These are phyloP conservation scores for Pestalotiopsis sp. DNA, from an alignment of 2,329 filamentous ascomycete genomes.

Conservation along the genomic window DNA sequence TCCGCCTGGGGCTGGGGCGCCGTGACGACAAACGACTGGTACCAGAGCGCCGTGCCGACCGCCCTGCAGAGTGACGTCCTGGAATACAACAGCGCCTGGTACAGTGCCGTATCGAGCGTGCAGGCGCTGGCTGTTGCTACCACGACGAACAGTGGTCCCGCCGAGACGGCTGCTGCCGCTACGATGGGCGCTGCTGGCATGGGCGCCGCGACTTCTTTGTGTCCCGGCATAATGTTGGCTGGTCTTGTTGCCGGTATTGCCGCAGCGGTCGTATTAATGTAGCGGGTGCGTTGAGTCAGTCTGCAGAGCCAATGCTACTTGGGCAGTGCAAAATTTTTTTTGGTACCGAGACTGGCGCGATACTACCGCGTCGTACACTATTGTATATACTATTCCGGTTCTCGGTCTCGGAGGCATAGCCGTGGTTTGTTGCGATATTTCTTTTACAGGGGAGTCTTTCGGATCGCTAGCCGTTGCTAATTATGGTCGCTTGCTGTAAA, in stretches of 20 bases:
- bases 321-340: neutral
- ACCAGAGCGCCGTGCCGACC: conserved; percentile 14
- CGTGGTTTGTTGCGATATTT: neutral
- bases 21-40: conserved; percentile 20
- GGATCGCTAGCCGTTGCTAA: neutral
- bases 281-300: neutral
- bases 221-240: neutral
- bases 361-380: neutral
- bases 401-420: neutral
- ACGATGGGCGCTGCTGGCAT: conserved; percentile 14
- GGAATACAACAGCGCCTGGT: conserved; percentile 15
- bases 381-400: neutral
- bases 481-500: too few species aligned
- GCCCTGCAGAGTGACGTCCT: conserved; percentile 15
- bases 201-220: conserved; percentile 1
- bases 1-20: conserved; percentile 18
- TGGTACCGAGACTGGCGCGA: neutral
- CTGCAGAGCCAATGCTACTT: neutral
- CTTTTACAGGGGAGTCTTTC: neutral
- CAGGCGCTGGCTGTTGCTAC: conserved; percentile 17
- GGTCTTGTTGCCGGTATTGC: conserved; percentile 1
- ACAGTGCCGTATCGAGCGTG: conserved; percentile 15
- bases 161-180: conserved; percentile 13
- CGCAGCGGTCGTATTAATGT: neutral
- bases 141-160: conserved; percentile 8